Percentiles rank a stretch among this genome's conserved stretches.
These are phyloP conservation scores for Dioszegia hungarica DNA, from an alignment of 768 basidiomycete species.

Conservation along the genomic window DNA sequence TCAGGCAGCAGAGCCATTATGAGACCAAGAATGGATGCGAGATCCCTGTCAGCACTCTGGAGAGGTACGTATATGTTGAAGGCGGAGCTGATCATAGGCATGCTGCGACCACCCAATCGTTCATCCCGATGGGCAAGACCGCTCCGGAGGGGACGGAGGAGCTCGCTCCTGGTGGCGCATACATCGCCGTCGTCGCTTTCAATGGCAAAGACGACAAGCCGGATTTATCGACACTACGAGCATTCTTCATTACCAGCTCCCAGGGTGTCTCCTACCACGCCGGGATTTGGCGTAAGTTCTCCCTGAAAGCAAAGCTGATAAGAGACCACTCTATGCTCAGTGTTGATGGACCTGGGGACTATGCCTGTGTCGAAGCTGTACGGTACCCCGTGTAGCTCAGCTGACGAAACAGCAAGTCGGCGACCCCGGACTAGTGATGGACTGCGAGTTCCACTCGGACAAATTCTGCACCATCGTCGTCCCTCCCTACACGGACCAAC, in stretches of 20 bases:
- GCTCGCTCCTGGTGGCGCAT: slow-evolving; percentile 51
- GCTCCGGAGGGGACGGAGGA: slow-evolving; percentile 51
- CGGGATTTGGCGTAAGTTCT: slow-evolving; percentile 80
- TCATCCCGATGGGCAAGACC: slow-evolving; percentile 58
- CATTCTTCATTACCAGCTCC: slow-evolving; percentile 70
- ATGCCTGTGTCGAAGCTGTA: slow-evolving; percentile 34
- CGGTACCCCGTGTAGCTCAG: not conserved
- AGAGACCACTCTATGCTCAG: slow-evolving; percentile 7
- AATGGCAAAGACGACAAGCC: slow-evolving; percentile 71
- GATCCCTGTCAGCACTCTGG: slow-evolving; percentile 31
- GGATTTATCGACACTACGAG: slow-evolving; percentile 66
- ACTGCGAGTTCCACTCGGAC: slow-evolving; percentile 10
- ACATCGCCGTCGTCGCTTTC: slow-evolving; percentile 81
- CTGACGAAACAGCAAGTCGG: slow-evolving; percentile 16
- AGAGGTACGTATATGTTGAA: slow-evolving; percentile 20
- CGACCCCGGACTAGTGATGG: slow-evolving; percentile 17
- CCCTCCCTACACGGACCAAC: slow-evolving; percentile 18
- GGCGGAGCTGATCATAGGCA: slow-evolving; percentile 17
- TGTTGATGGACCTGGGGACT: slow-evolving; percentile 34
- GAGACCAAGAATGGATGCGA: slow-evolving; percentile 17
- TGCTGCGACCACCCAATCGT: slow-evolving; percentile 72
- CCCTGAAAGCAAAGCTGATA: not conserved
- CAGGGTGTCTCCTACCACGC: slow-evolving; percentile 84
- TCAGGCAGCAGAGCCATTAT: slow-evolving; percentile 20
- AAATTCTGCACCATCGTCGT: slow-evolving; percentile 13